phyloP scores from a whole-genome alignment of 768 basidiomycete species.

The Omphalotus guepiniiformis region DNA sequence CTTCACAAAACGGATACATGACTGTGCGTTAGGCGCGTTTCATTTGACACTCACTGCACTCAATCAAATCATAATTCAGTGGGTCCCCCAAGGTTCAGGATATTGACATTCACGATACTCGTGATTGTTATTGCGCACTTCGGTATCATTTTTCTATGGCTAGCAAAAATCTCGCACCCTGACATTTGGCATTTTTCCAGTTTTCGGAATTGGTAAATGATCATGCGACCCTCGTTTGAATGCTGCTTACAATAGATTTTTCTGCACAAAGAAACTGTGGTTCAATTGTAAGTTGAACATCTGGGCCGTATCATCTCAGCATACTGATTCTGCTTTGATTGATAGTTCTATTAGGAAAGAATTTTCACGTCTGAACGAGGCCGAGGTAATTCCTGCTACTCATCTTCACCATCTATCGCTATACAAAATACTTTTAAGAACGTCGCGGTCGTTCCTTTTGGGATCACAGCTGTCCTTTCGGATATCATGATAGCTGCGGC shows the following conservation, averaged over 20 bases:
- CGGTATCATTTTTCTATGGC: constrained; percentile 10
- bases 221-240: background rate
- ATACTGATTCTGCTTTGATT: background rate
- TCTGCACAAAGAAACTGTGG: constrained; percentile 28
- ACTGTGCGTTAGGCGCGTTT: constrained; percentile 24
- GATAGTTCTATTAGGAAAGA: constrained; percentile 34
- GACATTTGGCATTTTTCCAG: constrained; percentile 16
- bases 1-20: constrained; percentile 35
- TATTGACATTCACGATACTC: constrained; percentile 32
- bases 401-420: background rate
- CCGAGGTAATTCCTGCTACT: constrained; percentile 24
- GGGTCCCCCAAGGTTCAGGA: constrained; percentile 27
- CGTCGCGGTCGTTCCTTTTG: constrained; percentile 40
- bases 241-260: background rate
- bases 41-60: too few species aligned
- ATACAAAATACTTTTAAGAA: constrained; percentile 15
- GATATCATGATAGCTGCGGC: constrained; percentile 42
- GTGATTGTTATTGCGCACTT: constrained; percentile 37
- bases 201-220: constrained; percentile 35
- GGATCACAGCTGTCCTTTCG: constrained; percentile 38
- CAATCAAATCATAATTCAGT: too few species aligned
- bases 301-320: too few species aligned
- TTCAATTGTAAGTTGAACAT: constrained; percentile 31
- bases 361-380: constrained; percentile 30
- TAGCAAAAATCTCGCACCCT: background rate